A percentile compares a stretch with the other conserved stretches of the same genome.
These are phyloP conservation scores for Geum urbanum DNA, from an alignment of 306 rosid species.

Conservation along the genomic window DNA sequence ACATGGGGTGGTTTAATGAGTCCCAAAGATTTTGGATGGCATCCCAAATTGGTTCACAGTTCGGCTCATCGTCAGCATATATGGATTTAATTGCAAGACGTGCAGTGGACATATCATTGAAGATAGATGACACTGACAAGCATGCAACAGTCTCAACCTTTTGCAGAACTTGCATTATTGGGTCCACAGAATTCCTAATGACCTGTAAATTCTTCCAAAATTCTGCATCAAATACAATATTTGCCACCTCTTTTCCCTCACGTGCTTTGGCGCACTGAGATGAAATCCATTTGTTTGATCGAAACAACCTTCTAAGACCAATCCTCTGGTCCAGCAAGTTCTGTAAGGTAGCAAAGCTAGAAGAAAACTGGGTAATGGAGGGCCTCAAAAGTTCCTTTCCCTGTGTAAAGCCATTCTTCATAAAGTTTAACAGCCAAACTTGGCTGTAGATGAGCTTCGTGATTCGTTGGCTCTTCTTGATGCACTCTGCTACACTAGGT, in stretches of 20 bases:
- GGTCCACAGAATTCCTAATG: slow-evolving; percentile 69
- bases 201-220: slow-evolving; percentile 87
- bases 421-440: slow-evolving; percentile 73
- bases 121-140: slow-evolving; percentile 75
- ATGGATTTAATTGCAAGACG: slow-evolving; percentile 67
- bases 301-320: slow-evolving; percentile 67
- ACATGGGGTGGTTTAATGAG: slow-evolving; percentile 73
- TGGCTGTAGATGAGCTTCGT: slow-evolving; percentile 78
- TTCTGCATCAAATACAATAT: slow-evolving; percentile 49
- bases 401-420: slow-evolving; percentile 74
- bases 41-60: slow-evolving; percentile 82
- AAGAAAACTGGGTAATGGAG: slow-evolving; percentile 54
- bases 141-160: slow-evolving; percentile 57
- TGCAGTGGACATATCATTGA: slow-evolving; percentile 74
- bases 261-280: slow-evolving; percentile 56
- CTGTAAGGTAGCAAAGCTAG: slow-evolving; percentile 78
- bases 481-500: slow-evolving; percentile 77
- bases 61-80: slow-evolving; percentile 64
- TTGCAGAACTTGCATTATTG: slow-evolving; percentile 73
- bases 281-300: slow-evolving; percentile 80
- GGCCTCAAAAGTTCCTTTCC: slow-evolving; percentile 79
- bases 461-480: slow-evolving; percentile 73
- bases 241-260: slow-evolving; percentile 85
- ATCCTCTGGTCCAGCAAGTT: slow-evolving; percentile 72
- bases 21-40: slow-evolving; percentile 78